These are phyloP conservation scores for Micractinium sp. DNA, from an alignment of 139 green algal species.

Conservation along the genomic window DNA sequence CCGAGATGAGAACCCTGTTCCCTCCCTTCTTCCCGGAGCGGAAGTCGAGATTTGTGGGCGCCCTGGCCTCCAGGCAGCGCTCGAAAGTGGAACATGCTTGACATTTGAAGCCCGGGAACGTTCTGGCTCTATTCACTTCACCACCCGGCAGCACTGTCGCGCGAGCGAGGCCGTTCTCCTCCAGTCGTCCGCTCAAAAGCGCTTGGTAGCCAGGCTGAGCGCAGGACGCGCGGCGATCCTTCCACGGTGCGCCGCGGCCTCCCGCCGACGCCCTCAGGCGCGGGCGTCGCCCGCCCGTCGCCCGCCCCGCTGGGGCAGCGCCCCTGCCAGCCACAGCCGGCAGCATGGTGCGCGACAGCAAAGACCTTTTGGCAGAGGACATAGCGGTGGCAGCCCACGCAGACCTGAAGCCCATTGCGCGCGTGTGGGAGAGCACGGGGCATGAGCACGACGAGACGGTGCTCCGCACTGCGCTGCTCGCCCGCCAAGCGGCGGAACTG, in stretches of 20 bases:
- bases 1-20: too few relatives aligned
- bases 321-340: neutral
- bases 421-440: constrained; percentile 9
- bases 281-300: neutral
- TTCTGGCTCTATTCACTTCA: too few relatives aligned
- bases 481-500: constrained; percentile 11
- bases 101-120: too few relatives aligned
- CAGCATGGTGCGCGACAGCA: constrained; percentile 11
- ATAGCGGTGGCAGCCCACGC: constrained; percentile 13
- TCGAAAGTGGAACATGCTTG: too few relatives aligned
- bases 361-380: constrained; percentile 31
- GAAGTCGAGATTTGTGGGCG: too few relatives aligned
- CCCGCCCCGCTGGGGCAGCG: too few relatives aligned
- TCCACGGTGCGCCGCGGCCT: neutral
- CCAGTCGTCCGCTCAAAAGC: neutral
- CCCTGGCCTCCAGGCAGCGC: too few relatives aligned
- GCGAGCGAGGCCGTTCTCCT: too few relatives aligned
- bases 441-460: constrained; percentile 31
- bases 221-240: too few relatives aligned
- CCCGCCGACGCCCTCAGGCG: neutral
- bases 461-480: constrained; percentile 13
- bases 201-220: neutral
- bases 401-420: constrained; percentile 20
- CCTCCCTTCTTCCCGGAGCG: too few relatives aligned
- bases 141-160: too few relatives aligned